phyloP scores from a whole-genome alignment of 164 flowering plant genomes.

The Magnolia changhungtana region DNA sequence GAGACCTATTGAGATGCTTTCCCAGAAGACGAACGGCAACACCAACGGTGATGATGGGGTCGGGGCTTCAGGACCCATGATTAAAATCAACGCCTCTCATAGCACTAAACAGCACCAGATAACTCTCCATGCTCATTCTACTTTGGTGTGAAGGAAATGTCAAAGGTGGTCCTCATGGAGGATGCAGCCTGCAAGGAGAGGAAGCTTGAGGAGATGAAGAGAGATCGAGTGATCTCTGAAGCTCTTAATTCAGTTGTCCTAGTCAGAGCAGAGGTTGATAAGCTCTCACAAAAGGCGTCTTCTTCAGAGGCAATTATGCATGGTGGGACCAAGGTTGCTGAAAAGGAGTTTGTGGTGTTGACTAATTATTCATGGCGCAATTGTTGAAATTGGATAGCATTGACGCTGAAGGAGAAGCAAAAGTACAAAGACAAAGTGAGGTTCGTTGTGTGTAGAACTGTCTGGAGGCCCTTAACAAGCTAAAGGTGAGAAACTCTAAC shows the following conservation, averaged over 20 bases:
- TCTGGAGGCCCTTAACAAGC: slow-evolving; percentile 24
- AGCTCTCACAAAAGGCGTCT: slow-evolving; percentile 57
- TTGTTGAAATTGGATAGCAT: slow-evolving; percentile 68
- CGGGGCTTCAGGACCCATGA: slow-evolving; percentile 31
- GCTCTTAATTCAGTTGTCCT: slow-evolving; percentile 50
- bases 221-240: slow-evolving; percentile 24
- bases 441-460: slow-evolving; percentile 32
- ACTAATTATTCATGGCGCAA: slow-evolving; percentile 60
- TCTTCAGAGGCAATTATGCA: slow-evolving; percentile 41
- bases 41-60: slow-evolving; percentile 17
- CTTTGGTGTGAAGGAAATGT: slow-evolving; percentile 61
- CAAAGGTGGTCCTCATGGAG: slow-evolving; percentile 51
- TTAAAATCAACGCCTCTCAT: too few species aligned
- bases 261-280: slow-evolving; percentile 60
- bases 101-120: slow-evolving; percentile 38
- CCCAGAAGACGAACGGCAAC: slow-evolving; percentile 29
- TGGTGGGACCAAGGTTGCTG: slow-evolving; percentile 50
- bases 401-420: slow-evolving; percentile 84
- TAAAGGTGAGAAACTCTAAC: slow-evolving; percentile 27
- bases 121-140: slow-evolving; percentile 49
- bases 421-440: slow-evolving; percentile 54
- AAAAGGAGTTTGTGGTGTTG: slow-evolving; percentile 47
- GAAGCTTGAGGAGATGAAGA: slow-evolving; percentile 29
- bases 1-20: slow-evolving; percentile 54
- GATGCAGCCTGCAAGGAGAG: slow-evolving; percentile 39